Percentiles rank a stretch among this genome's conserved stretches.
Evolutionary conservation across 345 rosid genomes (phyloP).

Genomic region (Pistacia vera): DNA sequence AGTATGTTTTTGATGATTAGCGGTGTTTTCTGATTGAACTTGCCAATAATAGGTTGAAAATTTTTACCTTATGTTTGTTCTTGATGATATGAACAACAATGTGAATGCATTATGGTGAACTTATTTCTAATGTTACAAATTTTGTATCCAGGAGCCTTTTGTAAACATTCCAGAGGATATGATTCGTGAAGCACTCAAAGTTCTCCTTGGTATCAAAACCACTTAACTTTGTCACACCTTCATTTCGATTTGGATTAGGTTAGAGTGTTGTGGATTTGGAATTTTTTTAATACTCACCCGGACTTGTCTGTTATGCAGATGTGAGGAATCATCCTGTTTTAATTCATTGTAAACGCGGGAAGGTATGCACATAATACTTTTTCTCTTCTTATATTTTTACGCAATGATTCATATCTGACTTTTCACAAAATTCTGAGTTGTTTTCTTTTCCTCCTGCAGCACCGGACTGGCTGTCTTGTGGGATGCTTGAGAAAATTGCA

Average conservation of each 20-base stretch:
- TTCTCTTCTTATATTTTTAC: background rate
- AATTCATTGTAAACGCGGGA: conserved; percentile 93
- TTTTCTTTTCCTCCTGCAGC: conserved; percentile 46
- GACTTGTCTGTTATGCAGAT: conserved; percentile 44
- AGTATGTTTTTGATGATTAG: background rate
- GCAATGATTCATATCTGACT: background rate
- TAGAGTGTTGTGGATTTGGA: background rate
- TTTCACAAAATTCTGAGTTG: background rate
- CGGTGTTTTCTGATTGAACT: background rate
- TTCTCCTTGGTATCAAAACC: conserved; percentile 65
- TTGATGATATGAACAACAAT: background rate
- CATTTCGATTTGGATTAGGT: background rate
- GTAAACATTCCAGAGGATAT: conserved; percentile 78
- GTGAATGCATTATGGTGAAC: background rate
- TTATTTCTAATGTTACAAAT: background rate
- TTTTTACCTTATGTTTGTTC: background rate
- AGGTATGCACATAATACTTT: conserved; percentile 48
- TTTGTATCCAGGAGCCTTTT: conserved; percentile 69
- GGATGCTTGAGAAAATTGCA: conserved; percentile 95
- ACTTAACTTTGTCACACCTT: conserved; percentile 20
- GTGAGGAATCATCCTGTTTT: conserved; percentile 87
- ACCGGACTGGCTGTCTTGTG: conserved; percentile 91
- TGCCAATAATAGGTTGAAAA: background rate
- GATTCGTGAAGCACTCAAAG: conserved; percentile 88
- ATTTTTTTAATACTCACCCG: conserved; percentile 6